These are phyloP conservation scores for Penicillium expansum DNA, from an alignment of 2,329 filamentous ascomycete genomes.

Conservation along the genomic window DNA sequence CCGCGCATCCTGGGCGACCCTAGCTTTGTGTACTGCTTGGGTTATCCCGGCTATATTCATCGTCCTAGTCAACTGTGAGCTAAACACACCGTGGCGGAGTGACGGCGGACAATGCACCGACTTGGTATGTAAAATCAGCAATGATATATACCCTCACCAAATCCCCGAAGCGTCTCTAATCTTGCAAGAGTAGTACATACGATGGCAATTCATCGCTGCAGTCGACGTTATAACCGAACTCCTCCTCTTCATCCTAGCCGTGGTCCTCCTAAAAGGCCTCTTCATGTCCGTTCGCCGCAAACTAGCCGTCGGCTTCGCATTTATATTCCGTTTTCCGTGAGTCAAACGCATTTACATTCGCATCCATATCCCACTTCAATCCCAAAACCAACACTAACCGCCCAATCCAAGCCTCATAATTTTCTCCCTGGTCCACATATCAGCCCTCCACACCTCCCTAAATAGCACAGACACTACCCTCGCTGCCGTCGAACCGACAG, in stretches of 20 bases:
- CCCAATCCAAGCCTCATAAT: slow-evolving; percentile 34
- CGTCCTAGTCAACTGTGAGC: slow-evolving; percentile 43
- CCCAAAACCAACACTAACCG: background rate
- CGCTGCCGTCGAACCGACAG: slow-evolving; percentile 31
- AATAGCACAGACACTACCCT: slow-evolving; percentile 37
- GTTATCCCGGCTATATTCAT: slow-evolving; percentile 42
- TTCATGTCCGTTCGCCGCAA: slow-evolving; percentile 36
- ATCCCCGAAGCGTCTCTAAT: background rate
- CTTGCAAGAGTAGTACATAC: slow-evolving; percentile 20
- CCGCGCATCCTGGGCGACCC: slow-evolving; percentile 34
- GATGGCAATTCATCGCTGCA: slow-evolving; percentile 37
- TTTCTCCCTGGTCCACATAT: slow-evolving; percentile 37
- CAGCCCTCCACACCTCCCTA: slow-evolving; percentile 29
- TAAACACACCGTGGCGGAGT: slow-evolving; percentile 37
- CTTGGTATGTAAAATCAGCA: slow-evolving; percentile 18
- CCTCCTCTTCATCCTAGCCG: slow-evolving; percentile 30
- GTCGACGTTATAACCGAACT: slow-evolving; percentile 39
- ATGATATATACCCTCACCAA: background rate
- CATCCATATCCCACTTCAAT: background rate
- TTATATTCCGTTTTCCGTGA: slow-evolving; percentile 39
- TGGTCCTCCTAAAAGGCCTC: slow-evolving; percentile 31
- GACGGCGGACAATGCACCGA: slow-evolving; percentile 26
- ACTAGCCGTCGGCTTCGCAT: slow-evolving; percentile 32
- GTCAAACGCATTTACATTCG: slow-evolving; percentile 11
- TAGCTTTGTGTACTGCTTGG: slow-evolving; percentile 40